A percentile compares a stretch with the other conserved stretches of the same genome.
phyloP scores from a whole-genome alignment of 2,329 filamentous ascomycete species.

The Alternaria arbusti region DNA sequence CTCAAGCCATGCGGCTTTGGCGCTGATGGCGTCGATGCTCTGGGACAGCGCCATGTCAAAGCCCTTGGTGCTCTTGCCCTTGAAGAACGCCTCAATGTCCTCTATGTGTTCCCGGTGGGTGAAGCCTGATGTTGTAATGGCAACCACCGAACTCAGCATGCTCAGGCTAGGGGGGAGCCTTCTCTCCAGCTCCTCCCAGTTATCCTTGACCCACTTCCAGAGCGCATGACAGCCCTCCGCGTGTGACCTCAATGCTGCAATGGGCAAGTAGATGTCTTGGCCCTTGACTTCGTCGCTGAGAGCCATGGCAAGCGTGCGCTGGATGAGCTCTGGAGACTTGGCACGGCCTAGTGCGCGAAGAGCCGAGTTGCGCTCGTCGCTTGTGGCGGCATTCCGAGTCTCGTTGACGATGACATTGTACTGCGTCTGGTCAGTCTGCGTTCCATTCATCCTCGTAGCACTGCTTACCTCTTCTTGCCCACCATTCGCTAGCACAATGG shows the following conservation, averaged over 20 bases:
- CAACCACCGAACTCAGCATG: slow-evolving; percentile 84
- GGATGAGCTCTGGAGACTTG: slow-evolving; percentile 77
- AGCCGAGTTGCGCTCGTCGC: slow-evolving; percentile 90
- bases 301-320: slow-evolving; percentile 77
- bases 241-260: slow-evolving; percentile 78
- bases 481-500: slow-evolving; percentile 82
- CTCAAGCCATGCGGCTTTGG: slow-evolving; percentile 82
- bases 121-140: slow-evolving; percentile 82
- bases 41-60: slow-evolving; percentile 91
- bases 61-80: slow-evolving; percentile 79
- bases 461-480: slow-evolving; percentile 75
- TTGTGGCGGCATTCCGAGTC: slow-evolving; percentile 75
- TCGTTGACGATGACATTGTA: slow-evolving; percentile 79
- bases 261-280: slow-evolving; percentile 91
- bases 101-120: slow-evolving; percentile 76
- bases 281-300: slow-evolving; percentile 85
- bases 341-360: slow-evolving; percentile 83
- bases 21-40: slow-evolving; percentile 81
- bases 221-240: slow-evolving; percentile 79
- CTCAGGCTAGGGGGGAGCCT: slow-evolving; percentile 84
- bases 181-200: slow-evolving; percentile 85
- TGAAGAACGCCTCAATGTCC: slow-evolving; percentile 82
- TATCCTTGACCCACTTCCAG: slow-evolving; percentile 82
- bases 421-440: slow-evolving; percentile 48
- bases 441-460: neutral